Base-by-base conservation (phyloP, 495 filamentous ascomycete genomes). In the Massariosphaeria phaeospora region DNA sequence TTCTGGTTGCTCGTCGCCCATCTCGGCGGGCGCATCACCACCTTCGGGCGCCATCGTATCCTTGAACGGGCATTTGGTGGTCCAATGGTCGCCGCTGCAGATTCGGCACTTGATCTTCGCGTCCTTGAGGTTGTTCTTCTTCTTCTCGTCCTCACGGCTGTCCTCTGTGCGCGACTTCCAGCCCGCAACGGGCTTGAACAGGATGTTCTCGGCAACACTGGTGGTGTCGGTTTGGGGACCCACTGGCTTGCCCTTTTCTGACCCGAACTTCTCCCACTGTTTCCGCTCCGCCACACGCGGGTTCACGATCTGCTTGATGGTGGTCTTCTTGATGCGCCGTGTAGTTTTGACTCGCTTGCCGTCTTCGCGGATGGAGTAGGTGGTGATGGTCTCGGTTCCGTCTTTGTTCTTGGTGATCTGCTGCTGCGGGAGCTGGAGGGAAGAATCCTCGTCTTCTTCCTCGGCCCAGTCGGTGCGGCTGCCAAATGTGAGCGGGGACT, bases 81-180 rank as follows among this genome's bases (percentile, higher is more conserved):
- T 98, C 76, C 96, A 98, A 78, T 98, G 93, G 75, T 97, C 94
- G 62, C 94, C 93, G 70, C 83, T 86, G 74, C 93, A 98, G 68
- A 98, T 97, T 76, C 93, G 84, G 73, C 93, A 98, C 79, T 96
- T 96, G 75, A 98, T 94, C 79, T 95, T 95, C 81, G 95, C 95
- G 73, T 96, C 88, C 83, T 91, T 95, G 54, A 96, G 78, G 78
- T 88, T 81, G 61, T 89, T 88, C 77, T 90, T 93, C 76, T 95
- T 84, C 75, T 79, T 60, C 30, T 66, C 64, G 35, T 48, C 43
- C 62, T 72, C 74, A 66, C 80, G 81, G 50, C 81, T 82, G 76
- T 88, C 87, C 73, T 85, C 82, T 55, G 83, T 84, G 55, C 78
- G 75, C 63, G 83, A 83, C 74, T 89, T 89, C 88, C 88, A 97